Evolutionary conservation across 352 stramenopile genomes (phyloP), one percentile per base, ranked within the genome.

Genomic region (Globisporangium nagaii): DNA sequence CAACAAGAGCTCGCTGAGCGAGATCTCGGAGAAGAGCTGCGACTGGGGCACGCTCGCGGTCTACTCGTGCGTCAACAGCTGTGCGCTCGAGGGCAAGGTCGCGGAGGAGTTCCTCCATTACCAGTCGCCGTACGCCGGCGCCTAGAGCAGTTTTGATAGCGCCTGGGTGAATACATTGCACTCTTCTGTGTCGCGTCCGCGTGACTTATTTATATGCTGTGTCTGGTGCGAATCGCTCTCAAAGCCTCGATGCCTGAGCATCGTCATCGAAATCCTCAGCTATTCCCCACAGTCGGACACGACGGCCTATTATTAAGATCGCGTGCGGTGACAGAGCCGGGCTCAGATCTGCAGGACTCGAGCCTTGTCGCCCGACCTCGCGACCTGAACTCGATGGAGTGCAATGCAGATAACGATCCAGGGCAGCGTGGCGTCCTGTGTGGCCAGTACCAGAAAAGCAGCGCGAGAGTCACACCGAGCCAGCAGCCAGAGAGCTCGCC

Each of bases 31-130:
- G 19, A 76, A 83, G 28, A 85, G 68, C 48, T 84, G 95, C 35
- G 92, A 97, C 57, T 98, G 88, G 86, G 94, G 92, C 28, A 96
- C 89, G 9, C 81, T 98, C 20, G 84, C 71, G 0, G 73, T 97
- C 30, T 98, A 96, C 65, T 97, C 94, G 32, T 98, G 94, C 66
- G 82, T 80, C 3, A 73, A 79, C 39, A 98, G 89, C 69, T 98
- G 94, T 58, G 58, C 66, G 45, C 56, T 87, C n/a, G 65, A 84
- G 19, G 69, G 41, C 9, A 44, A 80, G 20, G 70, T 70, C 19
- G 63, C 63, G 1, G 73, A 93, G 42, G 84, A 95, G 57, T 90
- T 84, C 43, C 34, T 95, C 47, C 79, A 89, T 35, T 90, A 79
- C 60, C 84, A 95, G 71, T 46, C 76, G 13, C 72, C 84, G 0